These are phyloP conservation scores for Lactifluus subvellereus DNA, from an alignment of 768 basidiomycete species.

Conservation along the genomic window DNA sequence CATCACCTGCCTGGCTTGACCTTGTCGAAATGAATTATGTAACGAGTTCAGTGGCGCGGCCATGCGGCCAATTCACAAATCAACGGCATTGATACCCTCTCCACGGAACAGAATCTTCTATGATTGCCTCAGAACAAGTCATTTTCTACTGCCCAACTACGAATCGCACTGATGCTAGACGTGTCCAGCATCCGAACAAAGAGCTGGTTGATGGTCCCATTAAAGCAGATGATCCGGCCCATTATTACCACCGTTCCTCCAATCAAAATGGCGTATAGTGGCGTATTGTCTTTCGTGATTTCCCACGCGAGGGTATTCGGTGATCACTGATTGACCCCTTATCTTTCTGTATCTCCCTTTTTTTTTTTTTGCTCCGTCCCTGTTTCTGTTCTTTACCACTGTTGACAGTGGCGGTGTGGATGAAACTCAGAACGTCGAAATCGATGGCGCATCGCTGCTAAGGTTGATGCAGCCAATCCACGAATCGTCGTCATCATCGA, in stretches of 20 bases:
- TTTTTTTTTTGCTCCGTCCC: background rate
- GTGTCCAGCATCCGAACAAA: background rate
- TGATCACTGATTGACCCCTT: background rate
- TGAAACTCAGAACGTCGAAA: background rate
- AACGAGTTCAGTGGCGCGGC: background rate
- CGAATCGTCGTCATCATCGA: background rate
- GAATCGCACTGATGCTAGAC: background rate
- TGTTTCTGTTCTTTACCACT: background rate
- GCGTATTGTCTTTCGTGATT: background rate
- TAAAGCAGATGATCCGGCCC: background rate
- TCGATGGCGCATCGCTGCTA: background rate
- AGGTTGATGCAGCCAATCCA: background rate
- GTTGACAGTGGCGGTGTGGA: background rate
- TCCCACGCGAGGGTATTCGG: background rate
- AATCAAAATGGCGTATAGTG: background rate
- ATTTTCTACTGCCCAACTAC: background rate
- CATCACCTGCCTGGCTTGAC: background rate
- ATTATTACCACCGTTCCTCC: background rate
- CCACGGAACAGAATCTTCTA: background rate
- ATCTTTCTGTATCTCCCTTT: background rate
- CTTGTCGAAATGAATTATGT: background rate
- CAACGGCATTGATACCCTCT: background rate
- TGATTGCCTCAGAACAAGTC: background rate
- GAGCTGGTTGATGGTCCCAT: background rate
- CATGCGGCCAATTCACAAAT: background rate